Percentiles rank a stretch among this genome's conserved stretches.
phyloP scores from a whole-genome alignment of 768 basidiomycete species.

The Piloderma croceum region DNA sequence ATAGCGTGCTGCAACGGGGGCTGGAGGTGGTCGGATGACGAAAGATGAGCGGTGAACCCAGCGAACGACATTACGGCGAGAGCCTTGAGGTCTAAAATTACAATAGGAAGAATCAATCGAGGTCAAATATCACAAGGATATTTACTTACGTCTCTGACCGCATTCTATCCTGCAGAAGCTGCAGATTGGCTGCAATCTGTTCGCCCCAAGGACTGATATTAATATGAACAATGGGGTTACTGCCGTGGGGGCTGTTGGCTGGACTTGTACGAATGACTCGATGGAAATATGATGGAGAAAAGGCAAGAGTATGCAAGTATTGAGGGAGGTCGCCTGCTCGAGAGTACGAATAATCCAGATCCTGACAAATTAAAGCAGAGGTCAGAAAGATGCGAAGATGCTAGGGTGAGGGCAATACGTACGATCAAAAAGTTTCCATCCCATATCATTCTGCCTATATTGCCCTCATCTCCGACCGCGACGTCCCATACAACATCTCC shows the following conservation, averaged over 20 bases:
- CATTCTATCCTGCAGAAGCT: constrained; percentile 71
- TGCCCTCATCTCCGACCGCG: constrained; percentile 81
- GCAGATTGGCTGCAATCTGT: constrained; percentile 67
- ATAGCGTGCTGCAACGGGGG: constrained; percentile 27
- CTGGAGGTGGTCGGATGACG: constrained; percentile 47
- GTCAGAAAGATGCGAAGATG: constrained; percentile 4
- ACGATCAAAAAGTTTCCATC: constrained; percentile 87
- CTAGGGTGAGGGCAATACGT: constrained; percentile 27
- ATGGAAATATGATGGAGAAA: constrained; percentile 87
- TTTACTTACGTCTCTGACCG: constrained; percentile 74
- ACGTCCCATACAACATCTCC: constrained; percentile 88
- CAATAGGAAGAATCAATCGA: neutral
- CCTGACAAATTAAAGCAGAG: constrained; percentile 38
- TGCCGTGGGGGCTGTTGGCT: constrained; percentile 34
- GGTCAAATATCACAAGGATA: neutral
- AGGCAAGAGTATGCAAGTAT: constrained; percentile 74
- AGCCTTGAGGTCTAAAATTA: constrained; percentile 65
- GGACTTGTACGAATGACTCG: constrained; percentile 64
- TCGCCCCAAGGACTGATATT: constrained; percentile 76
- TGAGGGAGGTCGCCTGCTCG: constrained; percentile 70
- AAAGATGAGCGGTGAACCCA: constrained; percentile 84
- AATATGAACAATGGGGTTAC: constrained; percentile 63
- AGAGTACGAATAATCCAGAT: constrained; percentile 81
- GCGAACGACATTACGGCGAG: constrained; percentile 73
- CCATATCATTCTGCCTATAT: constrained; percentile 79